Percentiles rank a stretch among this genome's conserved stretches.
Evolutionary conservation across 768 basidiomycete species (phyloP).

Genomic region (Leccinum longicurvipes): DNA sequence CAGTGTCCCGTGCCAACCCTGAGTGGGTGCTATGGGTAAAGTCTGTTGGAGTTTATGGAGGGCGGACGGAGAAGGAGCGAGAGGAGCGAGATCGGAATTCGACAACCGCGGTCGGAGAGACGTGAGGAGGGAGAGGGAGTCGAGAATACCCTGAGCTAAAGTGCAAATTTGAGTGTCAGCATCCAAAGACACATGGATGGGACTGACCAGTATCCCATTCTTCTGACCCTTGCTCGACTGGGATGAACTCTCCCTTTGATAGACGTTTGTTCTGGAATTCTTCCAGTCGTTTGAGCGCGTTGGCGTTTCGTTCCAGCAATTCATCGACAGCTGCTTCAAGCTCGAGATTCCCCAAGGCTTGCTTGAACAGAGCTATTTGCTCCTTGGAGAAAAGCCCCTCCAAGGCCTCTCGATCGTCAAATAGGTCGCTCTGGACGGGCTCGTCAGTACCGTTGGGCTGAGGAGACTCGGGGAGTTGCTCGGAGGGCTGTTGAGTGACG

Average conservation of each 20-base stretch:
- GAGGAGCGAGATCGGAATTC: constrained; percentile 38
- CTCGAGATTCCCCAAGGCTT: constrained; percentile 56
- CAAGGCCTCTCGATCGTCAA: constrained; percentile 41
- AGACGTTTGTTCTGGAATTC: constrained; percentile 62
- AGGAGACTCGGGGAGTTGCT: not conserved
- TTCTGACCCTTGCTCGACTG: constrained; percentile 66
- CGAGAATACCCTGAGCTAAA: constrained; percentile 67
- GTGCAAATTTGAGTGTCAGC: constrained; percentile 12
- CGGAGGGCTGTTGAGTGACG: constrained; percentile 1
- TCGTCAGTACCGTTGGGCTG: constrained; percentile 14
- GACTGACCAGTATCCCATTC: constrained; percentile 79
- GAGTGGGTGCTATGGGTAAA: constrained; percentile 54
- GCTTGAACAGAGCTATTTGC: constrained; percentile 55
- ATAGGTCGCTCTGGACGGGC: constrained; percentile 3
- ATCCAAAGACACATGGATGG: constrained; percentile 1
- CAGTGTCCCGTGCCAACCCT: constrained; percentile 78
- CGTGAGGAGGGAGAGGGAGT: constrained; percentile 64
- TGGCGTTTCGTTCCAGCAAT: constrained; percentile 61
- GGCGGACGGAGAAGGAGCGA: constrained; percentile 60
- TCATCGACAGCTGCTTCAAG: constrained; percentile 69
- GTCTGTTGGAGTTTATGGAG: constrained; percentile 73
- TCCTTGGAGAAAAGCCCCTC: constrained; percentile 55
- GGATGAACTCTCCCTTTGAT: constrained; percentile 40
- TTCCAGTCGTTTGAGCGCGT: constrained; percentile 60
- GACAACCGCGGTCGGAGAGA: constrained; percentile 67